phyloP scores from a whole-genome alignment of 2,329 filamentous ascomycete species.

The Venturia asperata region DNA sequence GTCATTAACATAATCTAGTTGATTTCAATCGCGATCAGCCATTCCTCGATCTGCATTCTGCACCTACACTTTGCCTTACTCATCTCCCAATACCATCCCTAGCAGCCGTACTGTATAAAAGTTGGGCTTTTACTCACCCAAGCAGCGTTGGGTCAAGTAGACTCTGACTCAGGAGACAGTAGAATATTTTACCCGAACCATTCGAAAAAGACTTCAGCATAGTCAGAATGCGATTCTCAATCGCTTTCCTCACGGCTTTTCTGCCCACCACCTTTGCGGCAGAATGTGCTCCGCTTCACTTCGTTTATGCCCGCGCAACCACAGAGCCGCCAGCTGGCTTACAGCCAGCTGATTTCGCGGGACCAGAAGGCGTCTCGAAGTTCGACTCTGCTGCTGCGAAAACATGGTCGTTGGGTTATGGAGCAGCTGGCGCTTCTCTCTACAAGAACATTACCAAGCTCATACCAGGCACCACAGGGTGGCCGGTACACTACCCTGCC shows the following conservation, averaged over 20 bases:
- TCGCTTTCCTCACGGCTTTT: not conserved
- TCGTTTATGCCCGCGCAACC: conserved; percentile 15
- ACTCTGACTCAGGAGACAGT: not conserved
- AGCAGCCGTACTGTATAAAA: no score
- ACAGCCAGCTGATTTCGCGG: not conserved
- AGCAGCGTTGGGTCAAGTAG: no score
- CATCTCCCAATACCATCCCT: not conserved
- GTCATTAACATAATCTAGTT: not conserved
- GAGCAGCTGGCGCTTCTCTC: conserved; percentile 18
- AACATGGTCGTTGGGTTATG: conserved; percentile 18
- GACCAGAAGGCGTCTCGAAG: not conserved
- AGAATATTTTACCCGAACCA: no score
- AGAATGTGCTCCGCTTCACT: conserved; percentile 9
- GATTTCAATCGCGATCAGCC: not conserved
- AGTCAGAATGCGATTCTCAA: not conserved
- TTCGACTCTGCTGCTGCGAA: conserved; percentile 16
- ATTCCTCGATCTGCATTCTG: not conserved
- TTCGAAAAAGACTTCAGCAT: not conserved
- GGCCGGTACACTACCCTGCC: conserved; percentile 19
- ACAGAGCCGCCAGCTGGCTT: conserved; percentile 9
- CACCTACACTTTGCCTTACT: not conserved
- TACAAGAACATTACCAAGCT: conserved; percentile 15
- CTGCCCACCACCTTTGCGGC: not conserved
- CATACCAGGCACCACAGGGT: conserved; percentile 12
- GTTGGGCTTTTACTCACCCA: no score